Evolutionary conservation across 495 filamentous ascomycete species (phyloP).

Genomic region (Xylaria sp.): DNA sequence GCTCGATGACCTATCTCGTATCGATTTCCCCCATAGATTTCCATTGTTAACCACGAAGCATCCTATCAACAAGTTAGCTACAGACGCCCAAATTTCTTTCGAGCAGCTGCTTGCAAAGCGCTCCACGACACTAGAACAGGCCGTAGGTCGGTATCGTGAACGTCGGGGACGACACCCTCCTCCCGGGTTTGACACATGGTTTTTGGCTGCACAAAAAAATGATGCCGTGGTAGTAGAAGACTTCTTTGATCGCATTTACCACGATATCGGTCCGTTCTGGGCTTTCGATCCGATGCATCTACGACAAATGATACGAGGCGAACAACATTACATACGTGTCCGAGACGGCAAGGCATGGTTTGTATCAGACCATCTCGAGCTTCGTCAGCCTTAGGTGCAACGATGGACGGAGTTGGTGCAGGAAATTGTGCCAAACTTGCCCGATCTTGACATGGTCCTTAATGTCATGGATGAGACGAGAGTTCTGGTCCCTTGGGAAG

Average conservation of each 20-base stretch:
- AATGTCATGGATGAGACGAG: conserved; percentile 65
- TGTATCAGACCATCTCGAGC: conserved; percentile 37
- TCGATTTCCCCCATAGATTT: neutral
- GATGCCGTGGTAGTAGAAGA: conserved; percentile 63
- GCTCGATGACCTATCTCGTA: neutral
- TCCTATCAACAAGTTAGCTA: conserved; percentile 7
- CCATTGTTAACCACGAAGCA: neutral
- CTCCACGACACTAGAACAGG: conserved; percentile 52
- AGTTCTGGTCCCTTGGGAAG: conserved; percentile 61
- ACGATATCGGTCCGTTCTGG: conserved; percentile 67
- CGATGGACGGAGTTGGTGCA: conserved; percentile 54
- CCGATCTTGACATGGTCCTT: conserved; percentile 65
- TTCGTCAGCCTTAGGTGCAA: conserved; percentile 55
- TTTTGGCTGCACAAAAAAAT: conserved; percentile 59
- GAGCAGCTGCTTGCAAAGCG: conserved; percentile 39
- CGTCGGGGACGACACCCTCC: conserved; percentile 65
- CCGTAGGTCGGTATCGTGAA: conserved; percentile 58
- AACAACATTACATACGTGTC: conserved; percentile 54
- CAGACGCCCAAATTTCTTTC: conserved; percentile 15
- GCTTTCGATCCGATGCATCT: conserved; percentile 56
- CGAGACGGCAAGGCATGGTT: conserved; percentile 54
- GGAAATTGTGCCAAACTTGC: conserved; percentile 56
- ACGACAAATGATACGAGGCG: conserved; percentile 48
- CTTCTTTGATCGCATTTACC: conserved; percentile 64
- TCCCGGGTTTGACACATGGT: conserved; percentile 67